phyloP scores from a whole-genome alignment of 2,329 filamentous ascomycete genomes.

The Trichoderma sp. region DNA sequence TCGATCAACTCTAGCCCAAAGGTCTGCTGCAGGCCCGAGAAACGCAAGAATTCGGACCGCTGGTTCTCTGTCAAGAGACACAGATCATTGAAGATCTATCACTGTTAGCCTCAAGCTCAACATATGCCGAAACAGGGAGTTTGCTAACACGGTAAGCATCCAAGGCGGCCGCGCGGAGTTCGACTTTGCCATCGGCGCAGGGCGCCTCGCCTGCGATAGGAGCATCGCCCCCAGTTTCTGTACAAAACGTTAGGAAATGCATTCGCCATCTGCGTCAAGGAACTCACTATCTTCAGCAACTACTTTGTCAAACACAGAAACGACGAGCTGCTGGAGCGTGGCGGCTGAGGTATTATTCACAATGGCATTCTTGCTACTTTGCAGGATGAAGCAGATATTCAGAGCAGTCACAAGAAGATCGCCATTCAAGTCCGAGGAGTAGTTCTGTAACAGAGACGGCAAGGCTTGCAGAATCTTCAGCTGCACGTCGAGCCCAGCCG shows the following conservation, averaged over 20 bases:
- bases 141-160: conserved; percentile 74
- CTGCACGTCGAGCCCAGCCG: conserved; percentile 81
- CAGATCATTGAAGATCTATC: conserved; percentile 83
- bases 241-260: neutral
- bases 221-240: conserved; percentile 53
- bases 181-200: conserved; percentile 63
- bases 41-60: conserved; percentile 77
- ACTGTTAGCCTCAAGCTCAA: conserved; percentile 26
- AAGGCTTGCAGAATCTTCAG: conserved; percentile 93
- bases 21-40: conserved; percentile 75
- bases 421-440: conserved; percentile 76
- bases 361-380: conserved; percentile 88
- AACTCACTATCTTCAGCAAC: conserved; percentile 74
- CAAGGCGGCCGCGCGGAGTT: conserved; percentile 73
- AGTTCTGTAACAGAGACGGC: conserved; percentile 87
- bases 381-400: conserved; percentile 88
- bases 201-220: conserved; percentile 68
- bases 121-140: neutral
- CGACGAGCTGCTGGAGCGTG: conserved; percentile 92
- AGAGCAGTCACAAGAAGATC: conserved; percentile 79
- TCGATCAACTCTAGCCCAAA: conserved; percentile 92
- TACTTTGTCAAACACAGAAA: conserved; percentile 91
- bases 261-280: neutral
- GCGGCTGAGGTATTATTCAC: conserved; percentile 95
- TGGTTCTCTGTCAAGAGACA: conserved; percentile 86